Evolutionary conservation across 768 basidiomycete genomes (phyloP).

Genomic region (Phlegmacium glaucopus): DNA sequence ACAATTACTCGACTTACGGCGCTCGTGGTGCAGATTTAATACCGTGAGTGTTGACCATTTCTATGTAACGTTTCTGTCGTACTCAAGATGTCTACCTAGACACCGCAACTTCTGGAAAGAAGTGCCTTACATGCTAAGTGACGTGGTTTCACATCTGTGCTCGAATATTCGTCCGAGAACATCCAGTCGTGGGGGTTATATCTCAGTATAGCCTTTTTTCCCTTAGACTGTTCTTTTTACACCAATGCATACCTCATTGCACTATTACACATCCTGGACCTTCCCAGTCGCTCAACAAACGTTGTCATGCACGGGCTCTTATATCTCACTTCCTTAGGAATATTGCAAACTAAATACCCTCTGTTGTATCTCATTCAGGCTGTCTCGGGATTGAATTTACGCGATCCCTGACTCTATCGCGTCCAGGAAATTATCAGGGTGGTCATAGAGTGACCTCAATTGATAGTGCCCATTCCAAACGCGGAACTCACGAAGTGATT

Average conservation of each 20-base stretch:
- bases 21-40: constrained; percentile 80
- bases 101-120: constrained; percentile 91
- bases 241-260: background rate
- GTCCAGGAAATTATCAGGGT: background rate
- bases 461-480: background rate
- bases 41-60: constrained; percentile 53
- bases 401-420: background rate
- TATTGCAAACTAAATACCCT: too few species aligned
- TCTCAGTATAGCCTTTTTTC: constrained; percentile 55
- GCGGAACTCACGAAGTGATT: constrained; percentile 33
- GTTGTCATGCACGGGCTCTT: too few species aligned
- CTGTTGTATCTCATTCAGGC: too few species aligned
- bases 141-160: constrained; percentile 76
- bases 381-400: background rate
- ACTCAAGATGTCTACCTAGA: constrained; percentile 35
- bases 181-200: constrained; percentile 68
- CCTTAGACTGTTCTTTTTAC: too few species aligned
- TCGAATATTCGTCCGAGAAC: constrained; percentile 65
- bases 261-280: too few species aligned
- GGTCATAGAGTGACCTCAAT: background rate
- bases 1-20: constrained; percentile 87
- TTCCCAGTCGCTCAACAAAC: too few species aligned
- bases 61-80: constrained; percentile 5
- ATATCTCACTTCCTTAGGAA: too few species aligned
- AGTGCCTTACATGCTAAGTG: constrained; percentile 80